Conservation (phyloP, 768 basidiomycete species). For the Trametopsis cervina region DNA sequence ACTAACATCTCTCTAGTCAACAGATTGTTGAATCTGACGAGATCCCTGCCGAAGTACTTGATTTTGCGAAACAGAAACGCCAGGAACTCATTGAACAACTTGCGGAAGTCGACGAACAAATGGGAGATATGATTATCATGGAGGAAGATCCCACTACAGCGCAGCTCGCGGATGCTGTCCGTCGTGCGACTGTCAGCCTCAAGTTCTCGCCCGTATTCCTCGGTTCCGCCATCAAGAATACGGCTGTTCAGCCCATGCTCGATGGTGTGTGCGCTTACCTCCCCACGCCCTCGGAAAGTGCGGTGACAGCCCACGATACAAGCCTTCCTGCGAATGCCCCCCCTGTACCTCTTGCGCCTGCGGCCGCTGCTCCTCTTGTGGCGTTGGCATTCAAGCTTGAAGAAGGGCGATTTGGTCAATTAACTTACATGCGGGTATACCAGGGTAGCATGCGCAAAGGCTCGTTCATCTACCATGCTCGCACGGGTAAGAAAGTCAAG, state of each 20-base stretch:
- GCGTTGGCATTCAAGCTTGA: conserved; percentile 98
- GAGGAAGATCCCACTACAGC: conserved; percentile 68
- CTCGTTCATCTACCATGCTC: conserved; percentile 79
- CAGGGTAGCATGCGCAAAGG: conserved; percentile 90
- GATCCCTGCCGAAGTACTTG: conserved; percentile 71
- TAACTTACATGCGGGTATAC: conserved; percentile 98
- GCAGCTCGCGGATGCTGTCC: conserved; percentile 79
- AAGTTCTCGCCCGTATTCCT: conserved; percentile 96
- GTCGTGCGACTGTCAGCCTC: conserved; percentile 79
- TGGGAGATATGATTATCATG: conserved; percentile 87
- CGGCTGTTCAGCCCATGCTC: conserved; percentile 86
- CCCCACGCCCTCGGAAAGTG: conserved; percentile 77
- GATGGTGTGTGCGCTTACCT: conserved; percentile 96
- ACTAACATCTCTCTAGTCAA: conserved; percentile 38
- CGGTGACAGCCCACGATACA: conserved; percentile 78
- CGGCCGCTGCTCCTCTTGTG: conserved; percentile 81
- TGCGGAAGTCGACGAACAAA: conserved; percentile 91
- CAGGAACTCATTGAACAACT: conserved; percentile 90
- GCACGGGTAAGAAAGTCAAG: conserved; percentile 96
- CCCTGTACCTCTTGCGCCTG: conserved; percentile 71
- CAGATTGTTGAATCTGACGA: conserved; percentile 78
- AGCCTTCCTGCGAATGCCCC: conserved; percentile 57
- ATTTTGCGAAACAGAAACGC: conserved; percentile 78
- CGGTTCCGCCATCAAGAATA: conserved; percentile 97
- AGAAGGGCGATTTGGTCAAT: conserved; percentile 93